These are phyloP conservation scores for Mucor circinelloides DNA, from an alignment of 371 early-diverging fungal genomes.

Conservation along the genomic window DNA sequence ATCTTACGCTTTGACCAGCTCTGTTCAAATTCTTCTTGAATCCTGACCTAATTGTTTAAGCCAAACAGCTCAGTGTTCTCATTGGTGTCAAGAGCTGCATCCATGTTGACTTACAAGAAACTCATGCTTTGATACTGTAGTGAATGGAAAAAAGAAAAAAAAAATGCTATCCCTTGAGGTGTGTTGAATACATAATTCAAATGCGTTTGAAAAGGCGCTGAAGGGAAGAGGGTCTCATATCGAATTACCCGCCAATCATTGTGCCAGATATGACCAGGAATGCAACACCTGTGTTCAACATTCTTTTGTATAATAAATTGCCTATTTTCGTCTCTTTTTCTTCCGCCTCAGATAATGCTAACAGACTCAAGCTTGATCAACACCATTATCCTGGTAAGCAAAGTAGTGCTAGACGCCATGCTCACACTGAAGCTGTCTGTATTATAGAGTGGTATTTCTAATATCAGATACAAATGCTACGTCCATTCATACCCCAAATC, in stretches of 20 bases:
- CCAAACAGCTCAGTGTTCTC: not conserved
- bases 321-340: not conserved
- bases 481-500: constrained; percentile 25
- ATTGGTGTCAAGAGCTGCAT: no score
- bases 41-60: constrained; percentile 61
- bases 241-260: not conserved
- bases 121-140: constrained; percentile 27
- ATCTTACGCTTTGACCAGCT: constrained; percentile 74
- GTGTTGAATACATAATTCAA: not conserved
- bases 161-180: constrained; percentile 5
- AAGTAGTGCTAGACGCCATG: not conserved
- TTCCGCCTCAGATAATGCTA: constrained; percentile 23
- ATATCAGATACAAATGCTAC: constrained; percentile 40
- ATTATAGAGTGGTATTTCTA: constrained; percentile 39
- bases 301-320: not conserved
- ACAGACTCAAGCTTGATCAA: constrained; percentile 42
- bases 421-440: not conserved
- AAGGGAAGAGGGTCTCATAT: not conserved
- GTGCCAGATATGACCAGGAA: not conserved
- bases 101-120: constrained; percentile 45
- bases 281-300: not conserved
- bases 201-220: not conserved
- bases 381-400: constrained; percentile 41
- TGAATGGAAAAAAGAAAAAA: not conserved
- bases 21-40: constrained; percentile 85